Base-by-base conservation (phyloP, 148 eudicot genomes). In the Diospyros lotus region DNA sequence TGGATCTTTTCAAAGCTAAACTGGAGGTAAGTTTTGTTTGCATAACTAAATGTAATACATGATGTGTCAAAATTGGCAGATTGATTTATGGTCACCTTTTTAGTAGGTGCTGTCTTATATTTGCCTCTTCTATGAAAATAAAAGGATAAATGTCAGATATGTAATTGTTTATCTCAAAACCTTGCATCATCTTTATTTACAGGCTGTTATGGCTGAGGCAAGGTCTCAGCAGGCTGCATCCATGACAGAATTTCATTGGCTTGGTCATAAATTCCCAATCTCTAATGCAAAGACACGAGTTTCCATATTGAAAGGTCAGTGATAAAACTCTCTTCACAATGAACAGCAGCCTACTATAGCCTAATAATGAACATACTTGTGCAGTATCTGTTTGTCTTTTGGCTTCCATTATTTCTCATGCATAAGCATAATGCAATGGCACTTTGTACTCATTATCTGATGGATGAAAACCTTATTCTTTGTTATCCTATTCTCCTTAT, bases 141-240 rank as follows among this genome's bases (percentile, higher is more conserved):
- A 53, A 69, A 48, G 13, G 48, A 28, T 71, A n/a, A 42, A 14
- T 59, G 4, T 58, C 13, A 13, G 42, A 42, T 53, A 63, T 53
- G 41, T 53, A 43, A 11, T 64, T 14, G 17, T 67, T 71, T 39
- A 45, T 42, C 38, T 38, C 18, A 3, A 76, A 28, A 13, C 51
- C 50, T 54, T 66, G 63, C 15, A 50, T 76, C 76, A 12, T 77
- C 70, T 76, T 81, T 43, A 77, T 77, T 74, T 77, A 73, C 82
- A 95, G 98, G 98, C 98, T 84, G 98, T 83, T 68, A 90, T 90
- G 94, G 89, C 96, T 51, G 97, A 95, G 86, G 97, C 96, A 72
- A 91, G 97, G 84, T 89, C 98, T 78, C 97, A 95, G 84, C 97
- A 92, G 83, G 98, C 97, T 76, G 98, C 97, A 78, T 90, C 96